Base-by-base conservation (phyloP, 2,329 filamentous ascomycete species). In the Talaromyces islandicus region DNA sequence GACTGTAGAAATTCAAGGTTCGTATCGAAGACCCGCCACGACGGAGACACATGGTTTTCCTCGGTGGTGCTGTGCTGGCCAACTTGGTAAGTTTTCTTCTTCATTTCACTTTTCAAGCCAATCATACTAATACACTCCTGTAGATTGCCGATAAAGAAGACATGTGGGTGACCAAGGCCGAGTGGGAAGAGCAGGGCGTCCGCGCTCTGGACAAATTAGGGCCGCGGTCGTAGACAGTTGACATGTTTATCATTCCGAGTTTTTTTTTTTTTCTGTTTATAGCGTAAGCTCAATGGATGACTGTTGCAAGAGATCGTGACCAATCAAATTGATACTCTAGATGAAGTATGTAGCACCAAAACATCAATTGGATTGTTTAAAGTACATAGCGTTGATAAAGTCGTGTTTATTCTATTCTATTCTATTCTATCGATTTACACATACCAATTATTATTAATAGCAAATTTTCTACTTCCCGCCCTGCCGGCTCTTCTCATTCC, bases 1-100 rank as follows among this genome's bases (percentile, higher is more conserved):
- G 10, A 21, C 43, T 50, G 25, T 52, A 87, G 87, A 99, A 97
- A 87, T 99, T 99, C 85, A 99, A 97, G 85, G 93, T 99, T 66
- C 87, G 94, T 76, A 97, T 99, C 81, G 94, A 99, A 77, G 94
- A 99, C 75, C 94, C 94, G 56, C 94, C 94, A 35, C 85, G 94
- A 78, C 86, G 94, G 80, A 85, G 93, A 77, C 94, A 99, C 81
- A 97, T 99, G 92, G 94, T 99, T n/a, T 97, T 99, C 83, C 79
- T 99, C 59, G 94, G 94, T 61, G 94, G 94, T 68, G 94, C 94
- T 27, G 94, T 99, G 64, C 81, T 99, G 70, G 94, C 94, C 68
- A 97, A 97, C 75, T 95, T 99, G 76, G 83, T 85, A 77, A 73
- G 81, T 75, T 52, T 46, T 38, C 50, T n/a, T 14, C 24, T 6